Evolutionary conservation across 768 basidiomycete genomes (phyloP).

Genomic region (Suillus decipiens): DNA sequence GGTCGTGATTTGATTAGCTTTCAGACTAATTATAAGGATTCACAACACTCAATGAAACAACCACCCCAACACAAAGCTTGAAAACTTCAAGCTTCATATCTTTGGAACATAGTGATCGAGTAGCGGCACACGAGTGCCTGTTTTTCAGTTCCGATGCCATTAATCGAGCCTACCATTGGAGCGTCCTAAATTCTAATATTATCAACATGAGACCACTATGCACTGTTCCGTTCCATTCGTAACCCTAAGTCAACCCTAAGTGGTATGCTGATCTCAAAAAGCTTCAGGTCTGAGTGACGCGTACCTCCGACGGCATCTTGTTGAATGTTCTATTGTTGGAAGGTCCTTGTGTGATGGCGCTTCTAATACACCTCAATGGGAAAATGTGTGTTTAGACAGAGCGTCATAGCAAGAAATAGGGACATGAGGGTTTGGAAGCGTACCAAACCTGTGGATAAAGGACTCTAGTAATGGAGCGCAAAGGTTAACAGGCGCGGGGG

Average conservation of each 20-base stretch:
- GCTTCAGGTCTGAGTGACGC: background rate
- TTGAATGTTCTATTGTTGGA: conserved; percentile 48
- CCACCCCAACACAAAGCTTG: conserved; percentile 55
- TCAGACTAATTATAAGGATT: background rate
- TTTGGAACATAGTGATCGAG: conserved; percentile 44
- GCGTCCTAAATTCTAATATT: conserved; percentile 33
- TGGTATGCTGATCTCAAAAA: background rate
- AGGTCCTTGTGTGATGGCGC: conserved; percentile 47
- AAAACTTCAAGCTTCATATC: conserved; percentile 63
- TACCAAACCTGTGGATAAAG: background rate
- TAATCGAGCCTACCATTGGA: conserved; percentile 36
- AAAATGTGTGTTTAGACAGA: conserved; percentile 33
- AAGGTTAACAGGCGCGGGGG: background rate
- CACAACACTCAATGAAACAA: conserved; percentile 46
- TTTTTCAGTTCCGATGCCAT: background rate
- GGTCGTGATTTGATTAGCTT: background rate
- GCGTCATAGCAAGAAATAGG: background rate
- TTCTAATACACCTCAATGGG: conserved; percentile 46
- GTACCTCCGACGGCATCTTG: conserved; percentile 36
- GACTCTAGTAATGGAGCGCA: background rate
- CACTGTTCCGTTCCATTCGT: conserved; percentile 23
- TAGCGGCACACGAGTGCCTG: conserved; percentile 50
- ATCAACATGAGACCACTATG: background rate
- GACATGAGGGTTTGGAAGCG: background rate
- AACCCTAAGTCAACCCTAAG: too few relatives aligned